Evolutionary conservation across 805 yeast species (phyloP).

Genomic region (Ogataea paraovalis): DNA sequence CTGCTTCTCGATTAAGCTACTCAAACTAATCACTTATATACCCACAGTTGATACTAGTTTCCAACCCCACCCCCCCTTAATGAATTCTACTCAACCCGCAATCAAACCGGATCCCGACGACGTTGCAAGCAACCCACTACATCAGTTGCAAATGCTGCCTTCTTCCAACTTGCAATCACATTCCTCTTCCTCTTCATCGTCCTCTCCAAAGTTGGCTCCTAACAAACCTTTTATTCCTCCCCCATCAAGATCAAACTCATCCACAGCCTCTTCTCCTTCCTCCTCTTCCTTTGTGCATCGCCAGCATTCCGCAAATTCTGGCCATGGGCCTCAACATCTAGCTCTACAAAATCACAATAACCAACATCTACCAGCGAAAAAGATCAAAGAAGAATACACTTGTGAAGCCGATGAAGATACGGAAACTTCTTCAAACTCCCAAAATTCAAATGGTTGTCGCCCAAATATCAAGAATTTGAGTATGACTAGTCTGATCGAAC

Average conservation of each 20-base stretch:
- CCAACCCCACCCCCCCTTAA: too few relatives aligned
- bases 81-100: background rate
- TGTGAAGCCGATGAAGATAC: constrained; percentile 3
- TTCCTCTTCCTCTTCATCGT: background rate
- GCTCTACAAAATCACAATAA: constrained; percentile 13
- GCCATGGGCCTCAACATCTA: constrained; percentile 21
- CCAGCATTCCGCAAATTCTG: constrained; percentile 20
- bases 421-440: too few relatives aligned
- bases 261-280: background rate
- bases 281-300: constrained; percentile 20
- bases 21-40: too few relatives aligned
- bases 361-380: constrained; percentile 11
- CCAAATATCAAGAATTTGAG: too few relatives aligned
- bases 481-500: too few relatives aligned
- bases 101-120: background rate
- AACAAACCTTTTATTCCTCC: background rate
- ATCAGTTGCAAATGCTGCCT: background rate
- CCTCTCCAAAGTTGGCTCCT: background rate
- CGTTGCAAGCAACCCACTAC: background rate
- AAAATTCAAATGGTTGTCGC: too few relatives aligned
- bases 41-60: background rate
- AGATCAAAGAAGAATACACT: constrained; percentile 3
- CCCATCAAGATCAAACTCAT: background rate
- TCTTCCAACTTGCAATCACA: background rate
- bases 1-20: too few relatives aligned